Evolutionary conservation across 2,329 filamentous ascomycete genomes (phyloP).

Genomic region (Pezicula rhizophila): DNA sequence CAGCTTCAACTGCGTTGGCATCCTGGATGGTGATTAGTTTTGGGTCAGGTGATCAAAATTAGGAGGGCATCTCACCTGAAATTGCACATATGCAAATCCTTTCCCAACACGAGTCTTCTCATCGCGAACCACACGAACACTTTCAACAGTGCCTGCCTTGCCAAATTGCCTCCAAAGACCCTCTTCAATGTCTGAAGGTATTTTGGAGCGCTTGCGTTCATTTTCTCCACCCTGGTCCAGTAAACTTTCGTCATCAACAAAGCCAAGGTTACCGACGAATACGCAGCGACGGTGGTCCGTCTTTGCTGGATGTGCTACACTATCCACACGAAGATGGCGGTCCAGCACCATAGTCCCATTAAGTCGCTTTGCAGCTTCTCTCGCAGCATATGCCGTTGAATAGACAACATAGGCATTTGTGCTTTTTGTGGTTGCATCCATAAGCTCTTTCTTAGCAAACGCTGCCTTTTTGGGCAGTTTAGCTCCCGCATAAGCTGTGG

Average conservation of each 20-base stretch:
- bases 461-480: slow-evolving; percentile 89
- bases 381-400: slow-evolving; percentile 66
- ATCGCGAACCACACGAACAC: slow-evolving; percentile 86
- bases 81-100: slow-evolving; percentile 96
- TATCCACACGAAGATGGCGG: slow-evolving; percentile 85
- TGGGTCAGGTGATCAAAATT: background rate
- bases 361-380: slow-evolving; percentile 67
- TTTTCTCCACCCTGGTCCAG: slow-evolving; percentile 59
- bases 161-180: slow-evolving; percentile 80
- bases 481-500: slow-evolving; percentile 73
- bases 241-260: slow-evolving; percentile 84
- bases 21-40: slow-evolving; percentile 44
- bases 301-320: slow-evolving; percentile 77
- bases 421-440: slow-evolving; percentile 85
- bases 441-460: slow-evolving; percentile 82
- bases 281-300: slow-evolving; percentile 85
- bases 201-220: slow-evolving; percentile 67
- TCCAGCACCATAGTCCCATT: slow-evolving; percentile 82
- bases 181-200: slow-evolving; percentile 83
- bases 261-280: slow-evolving; percentile 93
- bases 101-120: slow-evolving; percentile 89
- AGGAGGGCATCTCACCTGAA: slow-evolving; percentile 50
- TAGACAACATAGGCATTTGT: slow-evolving; percentile 95
- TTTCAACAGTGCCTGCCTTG: slow-evolving; percentile 79
- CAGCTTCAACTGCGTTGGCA: slow-evolving; percentile 82